Base-by-base conservation (phyloP, 1,284 basidiomycete species). In the Fomitiporia mediterranea region DNA sequence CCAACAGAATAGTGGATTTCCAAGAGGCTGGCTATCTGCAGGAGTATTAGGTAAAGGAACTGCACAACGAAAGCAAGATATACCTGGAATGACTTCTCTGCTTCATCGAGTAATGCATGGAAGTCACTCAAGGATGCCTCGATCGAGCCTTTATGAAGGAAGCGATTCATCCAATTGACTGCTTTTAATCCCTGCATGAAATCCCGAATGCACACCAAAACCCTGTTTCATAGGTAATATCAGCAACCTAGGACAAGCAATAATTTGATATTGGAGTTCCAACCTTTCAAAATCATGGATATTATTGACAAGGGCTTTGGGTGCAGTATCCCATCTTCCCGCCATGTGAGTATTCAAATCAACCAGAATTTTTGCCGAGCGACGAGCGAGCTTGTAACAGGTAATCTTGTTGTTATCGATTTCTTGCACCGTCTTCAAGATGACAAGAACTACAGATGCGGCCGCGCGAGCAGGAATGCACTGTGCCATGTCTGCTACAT, bases 361-460 rank as follows among this genome's bases (percentile, higher is more conserved):
- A 11, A 73, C 60, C 30, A 81, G 60, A 42, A 81, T 68, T 21
- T 72, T 69, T 15, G 76, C 69, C 13, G 76, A 75, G 17, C 78
- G 69, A 42, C 69, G 67, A 3, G 76, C 77, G 7, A 81, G 66
- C 51, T 71, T 65, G 49, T 71, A 63, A 53, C 79, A 81, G 1
- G 70, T 69, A 2, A 66, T 65, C 59, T 72, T 74, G 51, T 80
- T 80, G 19, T 57, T 65, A 61, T 70, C 58, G 51, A 63, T 62
- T 53, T 78, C 79, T 67, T 78, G 72, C 25, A 79, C 65, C 0
- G 73, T 78, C 60, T 80, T 64, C 48, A 80, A 66, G 27, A 81
- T 76, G 27, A 63, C 50, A 6, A 65, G 53, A 9, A 64, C 25
- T 4, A 62, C 40, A 8, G 59, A 55, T 4, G 63, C 62, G 17